A percentile compares a stretch with the other conserved stretches of the same genome.
Evolutionary conservation across 805 yeast genomes (phyloP).

Genomic region (Candida nitratophila): DNA sequence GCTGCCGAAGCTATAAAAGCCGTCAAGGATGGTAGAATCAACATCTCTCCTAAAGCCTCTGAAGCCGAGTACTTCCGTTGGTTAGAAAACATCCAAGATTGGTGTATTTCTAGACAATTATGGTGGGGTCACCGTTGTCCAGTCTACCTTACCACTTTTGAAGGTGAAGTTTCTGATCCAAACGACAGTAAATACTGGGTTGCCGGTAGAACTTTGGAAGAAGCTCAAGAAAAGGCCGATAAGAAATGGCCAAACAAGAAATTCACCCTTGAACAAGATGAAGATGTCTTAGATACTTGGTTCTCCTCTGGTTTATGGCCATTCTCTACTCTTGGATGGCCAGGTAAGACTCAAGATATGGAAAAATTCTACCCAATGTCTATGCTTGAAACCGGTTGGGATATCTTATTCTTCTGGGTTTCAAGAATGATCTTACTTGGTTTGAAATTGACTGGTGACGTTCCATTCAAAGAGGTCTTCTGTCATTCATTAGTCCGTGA

Average conservation of each 20-base stretch:
- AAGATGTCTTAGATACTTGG: constrained; percentile 98
- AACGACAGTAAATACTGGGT: constrained; percentile 77
- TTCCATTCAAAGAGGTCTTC: constrained; percentile 94
- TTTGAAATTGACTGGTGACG: constrained; percentile 78
- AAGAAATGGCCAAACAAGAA: constrained; percentile 62
- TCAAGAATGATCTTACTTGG: constrained; percentile 93
- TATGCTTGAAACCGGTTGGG: constrained; percentile 98
- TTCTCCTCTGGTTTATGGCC: constrained; percentile 99
- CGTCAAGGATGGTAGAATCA: constrained; percentile 73
- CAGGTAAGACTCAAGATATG: constrained; percentile 66
- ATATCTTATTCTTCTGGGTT: constrained; percentile 98
- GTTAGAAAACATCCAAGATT: constrained; percentile 94
- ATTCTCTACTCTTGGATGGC: constrained; percentile 95
- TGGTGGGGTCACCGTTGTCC: constrained; percentile 99
- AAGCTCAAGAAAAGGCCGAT: constrained; percentile 78
- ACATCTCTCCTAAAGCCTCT: constrained; percentile 80
- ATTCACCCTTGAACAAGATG: constrained; percentile 86
- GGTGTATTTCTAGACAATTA: constrained; percentile 94
- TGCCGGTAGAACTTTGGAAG: constrained; percentile 77
- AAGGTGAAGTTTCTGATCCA: constrained; percentile 60
- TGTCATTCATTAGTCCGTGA: constrained; percentile 98
- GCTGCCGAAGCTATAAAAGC: constrained; percentile 83
- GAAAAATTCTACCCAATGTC: constrained; percentile 82
- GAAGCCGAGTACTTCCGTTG: constrained; percentile 92
- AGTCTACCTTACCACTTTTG: constrained; percentile 78